phyloP scores from a whole-genome alignment of 2,329 filamentous ascomycete genomes.

The Cercospora nicotianae region DNA sequence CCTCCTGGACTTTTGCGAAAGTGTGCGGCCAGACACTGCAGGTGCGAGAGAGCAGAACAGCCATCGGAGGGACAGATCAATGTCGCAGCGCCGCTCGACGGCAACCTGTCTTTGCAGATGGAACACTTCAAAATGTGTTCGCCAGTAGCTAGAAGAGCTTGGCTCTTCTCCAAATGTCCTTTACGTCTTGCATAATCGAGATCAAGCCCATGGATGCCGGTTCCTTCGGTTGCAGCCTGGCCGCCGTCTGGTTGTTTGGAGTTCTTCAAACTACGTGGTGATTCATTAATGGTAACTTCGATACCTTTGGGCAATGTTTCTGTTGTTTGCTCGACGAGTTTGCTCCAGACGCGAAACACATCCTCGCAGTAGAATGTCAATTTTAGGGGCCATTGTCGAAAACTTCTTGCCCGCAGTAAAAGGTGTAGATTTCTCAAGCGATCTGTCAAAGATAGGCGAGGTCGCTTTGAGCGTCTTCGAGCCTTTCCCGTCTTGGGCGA shows the following conservation, averaged over 20 bases:
- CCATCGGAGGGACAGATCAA: constrained; percentile 53
- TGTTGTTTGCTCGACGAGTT: constrained; percentile 54
- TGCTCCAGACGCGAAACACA: constrained; percentile 67
- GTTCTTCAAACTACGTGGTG: constrained; percentile 11
- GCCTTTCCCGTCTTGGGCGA: constrained; percentile 43
- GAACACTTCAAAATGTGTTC: constrained; percentile 45
- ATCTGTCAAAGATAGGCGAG: constrained; percentile 62
- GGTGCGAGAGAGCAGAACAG: constrained; percentile 55
- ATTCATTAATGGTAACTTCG: constrained; percentile 41
- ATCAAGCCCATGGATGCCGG: constrained; percentile 50
- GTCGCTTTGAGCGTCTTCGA: constrained; percentile 55
- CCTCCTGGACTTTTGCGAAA: constrained; percentile 47
- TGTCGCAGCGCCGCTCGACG: constrained; percentile 43
- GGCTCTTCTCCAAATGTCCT: constrained; percentile 54
- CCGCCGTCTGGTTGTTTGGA: constrained; percentile 15
- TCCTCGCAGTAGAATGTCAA: constrained; percentile 76
- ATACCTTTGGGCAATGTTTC: constrained; percentile 53
- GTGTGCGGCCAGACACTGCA: constrained; percentile 55
- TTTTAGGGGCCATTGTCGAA: constrained; percentile 77
- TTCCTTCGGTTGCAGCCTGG: constrained; percentile 7
- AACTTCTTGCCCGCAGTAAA: constrained; percentile 75
- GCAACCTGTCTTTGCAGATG: constrained; percentile 50
- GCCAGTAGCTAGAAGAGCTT: constrained; percentile 43
- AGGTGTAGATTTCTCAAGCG: constrained; percentile 79
- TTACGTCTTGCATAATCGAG: constrained; percentile 55